phyloP scores from a whole-genome alignment of 768 basidiomycete genomes.

The Tricholoma bakamatsutake region DNA sequence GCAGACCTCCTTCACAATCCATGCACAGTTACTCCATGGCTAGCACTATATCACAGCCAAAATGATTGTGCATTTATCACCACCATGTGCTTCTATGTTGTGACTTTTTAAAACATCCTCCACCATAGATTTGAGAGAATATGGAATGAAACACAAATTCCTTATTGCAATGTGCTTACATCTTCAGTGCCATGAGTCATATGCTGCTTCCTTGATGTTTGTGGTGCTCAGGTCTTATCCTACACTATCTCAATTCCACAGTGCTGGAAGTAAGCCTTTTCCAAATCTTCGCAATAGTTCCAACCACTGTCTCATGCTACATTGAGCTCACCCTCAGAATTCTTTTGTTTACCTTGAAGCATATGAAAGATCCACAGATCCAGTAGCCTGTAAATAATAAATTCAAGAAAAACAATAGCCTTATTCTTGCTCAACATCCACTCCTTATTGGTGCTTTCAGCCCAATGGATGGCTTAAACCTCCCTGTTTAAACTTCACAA shows the following conservation, averaged over 20 bases:
- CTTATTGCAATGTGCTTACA: slow-evolving; percentile 1
- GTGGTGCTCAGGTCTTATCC: background rate
- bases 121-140: slow-evolving; percentile 19
- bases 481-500: background rate
- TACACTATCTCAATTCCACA: background rate
- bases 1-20: too few relatives aligned
- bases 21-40: too few relatives aligned
- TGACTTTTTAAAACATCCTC: slow-evolving; percentile 16
- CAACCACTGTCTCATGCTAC: background rate
- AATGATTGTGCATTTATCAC: slow-evolving; percentile 28
- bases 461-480: background rate
- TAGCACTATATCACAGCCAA: background rate
- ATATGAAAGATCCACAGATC: background rate
- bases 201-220: background rate
- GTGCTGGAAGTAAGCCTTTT: background rate
- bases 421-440: background rate
- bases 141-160: slow-evolving; percentile 19
- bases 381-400: background rate
- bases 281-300: background rate
- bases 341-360: background rate
- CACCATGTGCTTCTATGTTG: slow-evolving; percentile 11
- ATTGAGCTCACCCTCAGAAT: background rate
- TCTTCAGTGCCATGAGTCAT: background rate
- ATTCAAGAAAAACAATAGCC: background rate
- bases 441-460: background rate